Percentiles rank a stretch among this genome's conserved stretches.
These are phyloP conservation scores for Melaleuca alternifolia DNA, from an alignment of 345 rosid species.

Conservation along the genomic window DNA sequence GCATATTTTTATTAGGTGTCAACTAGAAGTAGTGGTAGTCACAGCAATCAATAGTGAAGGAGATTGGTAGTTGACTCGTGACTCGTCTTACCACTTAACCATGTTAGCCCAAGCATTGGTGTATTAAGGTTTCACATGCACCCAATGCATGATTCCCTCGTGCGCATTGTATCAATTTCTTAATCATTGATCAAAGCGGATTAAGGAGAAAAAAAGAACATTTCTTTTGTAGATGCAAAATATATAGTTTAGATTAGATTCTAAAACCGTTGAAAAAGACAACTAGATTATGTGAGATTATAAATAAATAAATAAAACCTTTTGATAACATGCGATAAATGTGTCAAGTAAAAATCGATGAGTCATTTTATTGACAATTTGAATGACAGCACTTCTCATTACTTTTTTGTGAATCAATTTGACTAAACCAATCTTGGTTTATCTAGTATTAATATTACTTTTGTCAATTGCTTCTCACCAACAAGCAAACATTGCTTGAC, in stretches of 20 bases:
- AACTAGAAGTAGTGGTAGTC: background rate
- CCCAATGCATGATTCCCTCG: background rate
- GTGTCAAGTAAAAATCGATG: background rate
- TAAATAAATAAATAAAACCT: background rate
- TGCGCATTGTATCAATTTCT: background rate
- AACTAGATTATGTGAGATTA: background rate
- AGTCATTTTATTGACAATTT: background rate
- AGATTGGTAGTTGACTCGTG: background rate
- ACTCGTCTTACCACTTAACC: background rate
- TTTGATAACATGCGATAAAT: fast-evolving
- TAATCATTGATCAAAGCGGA: background rate
- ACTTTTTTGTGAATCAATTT: background rate
- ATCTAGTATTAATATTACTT: background rate
- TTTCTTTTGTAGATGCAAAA: background rate
- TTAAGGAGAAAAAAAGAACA: background rate
- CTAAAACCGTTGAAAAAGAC: background rate
- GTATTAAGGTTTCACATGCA: background rate
- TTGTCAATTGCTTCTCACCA: background rate
- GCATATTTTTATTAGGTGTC: background rate
- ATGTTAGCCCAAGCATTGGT: background rate
- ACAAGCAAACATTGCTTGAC: background rate
- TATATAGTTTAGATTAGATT: background rate
- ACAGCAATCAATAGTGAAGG: background rate
- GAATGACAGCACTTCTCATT: background rate
- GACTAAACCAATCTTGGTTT: background rate